Percentiles rank a stretch among this genome's conserved stretches.
phyloP scores from a whole-genome alignment of 805 yeast species.

The Ascoidea rubescens region DNA sequence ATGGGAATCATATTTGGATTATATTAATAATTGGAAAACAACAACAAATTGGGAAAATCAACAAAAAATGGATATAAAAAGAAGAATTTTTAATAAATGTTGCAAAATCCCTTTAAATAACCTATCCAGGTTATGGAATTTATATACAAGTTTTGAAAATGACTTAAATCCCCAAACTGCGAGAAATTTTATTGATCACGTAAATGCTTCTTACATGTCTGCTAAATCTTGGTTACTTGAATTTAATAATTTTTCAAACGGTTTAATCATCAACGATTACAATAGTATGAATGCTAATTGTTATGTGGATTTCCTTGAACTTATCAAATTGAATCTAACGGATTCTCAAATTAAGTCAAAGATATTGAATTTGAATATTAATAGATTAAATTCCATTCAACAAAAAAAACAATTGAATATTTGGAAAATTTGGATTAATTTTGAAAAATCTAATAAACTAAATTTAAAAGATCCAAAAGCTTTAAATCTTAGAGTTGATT shows the following conservation, averaged over 20 bases:
- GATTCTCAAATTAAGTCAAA: slow-evolving; percentile 15
- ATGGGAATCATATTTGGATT: slow-evolving; percentile 77
- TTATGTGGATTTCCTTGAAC: neutral
- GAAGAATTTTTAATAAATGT: slow-evolving; percentile 59
- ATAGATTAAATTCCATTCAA: slow-evolving; percentile 5
- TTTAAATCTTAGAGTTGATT: slow-evolving; percentile 44
- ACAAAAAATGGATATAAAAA: slow-evolving; percentile 60
- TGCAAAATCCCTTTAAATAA: slow-evolving; percentile 64
- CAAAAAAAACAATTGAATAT: slow-evolving; percentile 29
- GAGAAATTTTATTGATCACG: slow-evolving; percentile 71
- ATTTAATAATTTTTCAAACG: slow-evolving; percentile 43
- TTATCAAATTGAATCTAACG: slow-evolving; percentile 13
- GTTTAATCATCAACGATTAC: slow-evolving; percentile 25
- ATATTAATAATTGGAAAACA: slow-evolving; percentile 68
- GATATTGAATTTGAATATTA: slow-evolving; percentile 8
- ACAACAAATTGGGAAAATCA: slow-evolving; percentile 73
- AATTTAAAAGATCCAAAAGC: slow-evolving; percentile 34
- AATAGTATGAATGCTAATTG: slow-evolving; percentile 12
- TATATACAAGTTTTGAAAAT: slow-evolving; percentile 74
- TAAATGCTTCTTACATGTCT: slow-evolving; percentile 74
- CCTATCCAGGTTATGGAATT: slow-evolving; percentile 70
- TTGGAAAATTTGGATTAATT: slow-evolving; percentile 67
- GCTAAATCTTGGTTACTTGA: slow-evolving; percentile 70
- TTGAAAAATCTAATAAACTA: slow-evolving; percentile 66
- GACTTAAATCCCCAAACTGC: slow-evolving; percentile 63